Conservation (phyloP, 441 rosid species). For the Adansonia gregorii region DNA sequence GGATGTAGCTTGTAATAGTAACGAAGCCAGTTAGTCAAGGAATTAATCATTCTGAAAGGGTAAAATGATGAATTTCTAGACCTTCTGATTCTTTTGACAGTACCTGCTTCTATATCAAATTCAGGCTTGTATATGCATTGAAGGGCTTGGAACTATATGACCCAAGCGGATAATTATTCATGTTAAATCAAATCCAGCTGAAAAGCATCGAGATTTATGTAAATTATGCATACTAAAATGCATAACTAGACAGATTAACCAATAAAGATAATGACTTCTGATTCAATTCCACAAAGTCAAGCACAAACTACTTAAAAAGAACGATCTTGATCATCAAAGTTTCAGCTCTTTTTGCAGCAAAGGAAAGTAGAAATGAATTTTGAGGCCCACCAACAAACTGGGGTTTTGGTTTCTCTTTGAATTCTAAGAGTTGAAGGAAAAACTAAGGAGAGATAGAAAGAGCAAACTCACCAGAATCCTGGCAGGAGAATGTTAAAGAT, state of each 20-base stretch:
- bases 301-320: slow-evolving; percentile 17
- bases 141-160: slow-evolving; percentile 63
- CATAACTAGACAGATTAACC: slow-evolving; percentile 20
- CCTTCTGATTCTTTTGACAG: slow-evolving; percentile 60
- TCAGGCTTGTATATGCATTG: slow-evolving; percentile 73
- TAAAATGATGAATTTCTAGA: slow-evolving; percentile 45
- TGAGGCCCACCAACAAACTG: background rate
- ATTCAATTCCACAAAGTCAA: background rate
- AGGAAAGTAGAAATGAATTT: slow-evolving; percentile 10
- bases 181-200: slow-evolving; percentile 48
- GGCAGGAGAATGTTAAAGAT: slow-evolving; percentile 9
- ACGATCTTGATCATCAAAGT: background rate
- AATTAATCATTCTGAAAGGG: slow-evolving; percentile 62
- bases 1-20: slow-evolving; percentile 72
- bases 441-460: background rate
- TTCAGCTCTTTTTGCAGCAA: slow-evolving; percentile 11
- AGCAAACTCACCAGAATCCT: slow-evolving; percentile 12
- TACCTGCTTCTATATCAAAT: slow-evolving; percentile 81
- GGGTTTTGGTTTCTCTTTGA: background rate
- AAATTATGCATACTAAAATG: slow-evolving; percentile 52
- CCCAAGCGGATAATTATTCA: slow-evolving; percentile 60
- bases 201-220: slow-evolving; percentile 30
- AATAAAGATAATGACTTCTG: slow-evolving; percentile 30
- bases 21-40: slow-evolving; percentile 53
- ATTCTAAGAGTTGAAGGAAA: background rate